Evolutionary conservation across 306 rosid species (phyloP).

Genomic region (Sicyos baderoa): DNA sequence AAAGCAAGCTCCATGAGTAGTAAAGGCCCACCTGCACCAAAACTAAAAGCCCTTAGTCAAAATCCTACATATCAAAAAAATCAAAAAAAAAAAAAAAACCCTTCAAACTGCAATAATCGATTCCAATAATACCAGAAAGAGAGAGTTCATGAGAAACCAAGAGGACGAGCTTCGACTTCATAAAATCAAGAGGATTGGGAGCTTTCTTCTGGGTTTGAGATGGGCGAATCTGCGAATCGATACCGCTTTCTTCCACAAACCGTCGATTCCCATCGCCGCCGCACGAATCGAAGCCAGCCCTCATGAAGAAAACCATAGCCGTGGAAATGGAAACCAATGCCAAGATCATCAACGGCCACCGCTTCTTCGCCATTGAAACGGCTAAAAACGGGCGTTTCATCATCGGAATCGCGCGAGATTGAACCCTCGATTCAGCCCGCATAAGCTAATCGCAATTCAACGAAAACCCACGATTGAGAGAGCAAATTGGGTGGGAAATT

Average conservation of each 20-base stretch:
- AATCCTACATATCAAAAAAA: too few species aligned
- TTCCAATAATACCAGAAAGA: conserved; percentile 74
- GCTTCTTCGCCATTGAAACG: conserved; percentile 39
- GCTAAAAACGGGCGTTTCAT: conserved; percentile 14
- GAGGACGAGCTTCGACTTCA: conserved; percentile 81
- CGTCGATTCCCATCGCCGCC: conserved; percentile 6
- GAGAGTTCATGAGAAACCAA: conserved; percentile 83
- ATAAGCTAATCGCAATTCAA: conserved; percentile 12
- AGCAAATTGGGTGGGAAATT: neutral
- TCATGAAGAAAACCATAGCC: conserved; percentile 43
- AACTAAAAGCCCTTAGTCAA: conserved; percentile 15
- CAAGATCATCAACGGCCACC: conserved; percentile 42
- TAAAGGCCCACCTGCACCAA: conserved; percentile 56
- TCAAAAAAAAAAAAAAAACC: too few species aligned
- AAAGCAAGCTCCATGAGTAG: conserved; percentile 74
- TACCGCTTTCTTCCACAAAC: conserved; percentile 24
- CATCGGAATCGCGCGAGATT: neutral
- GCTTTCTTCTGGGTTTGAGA: conserved; percentile 9
- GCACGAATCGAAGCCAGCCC: conserved; percentile 48
- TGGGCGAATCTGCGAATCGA: conserved; percentile 27
- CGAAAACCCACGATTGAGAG: neutral
- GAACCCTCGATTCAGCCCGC: conserved; percentile 1
- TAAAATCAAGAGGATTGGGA: conserved; percentile 47
- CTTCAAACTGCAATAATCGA: too few species aligned
- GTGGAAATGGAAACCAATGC: conserved; percentile 56